Base-by-base conservation (phyloP, 1,139 yeast genomes). In the Nakaseomyces nivariensis region DNA sequence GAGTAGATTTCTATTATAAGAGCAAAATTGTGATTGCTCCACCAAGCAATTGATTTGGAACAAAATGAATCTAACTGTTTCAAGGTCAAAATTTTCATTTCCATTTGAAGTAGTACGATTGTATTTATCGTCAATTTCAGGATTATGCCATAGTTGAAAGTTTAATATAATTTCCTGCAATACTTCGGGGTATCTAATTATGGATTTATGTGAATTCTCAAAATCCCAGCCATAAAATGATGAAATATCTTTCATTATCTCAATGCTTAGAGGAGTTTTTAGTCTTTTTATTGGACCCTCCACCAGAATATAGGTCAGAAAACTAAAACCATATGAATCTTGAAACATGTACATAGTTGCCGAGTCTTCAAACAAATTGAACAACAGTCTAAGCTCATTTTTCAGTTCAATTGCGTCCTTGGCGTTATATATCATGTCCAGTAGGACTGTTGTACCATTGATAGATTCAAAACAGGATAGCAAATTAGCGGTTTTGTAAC, bases 1-100 rank as follows among this genome's bases (percentile, higher is more conserved):
- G 29, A 85, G 62, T 52, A 80, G 79, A 43, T 67, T 59, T 2
- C 70, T 60, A 58, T 85, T 86, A 61, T 72, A 76, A 1, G 69
- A 61, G 24, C 67, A 68, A 59, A 72, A 76, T 52, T 71, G 74
- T 43, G 85, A 78, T 24, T 73, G 76, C 43, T 72, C 71, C 6
- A 78, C 67, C 52, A 85, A 72, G 1, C 75, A 75, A 1, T 75
- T 73, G 47, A 83, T 70, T 54, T 85, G 90, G 50, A 73, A 74
- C 4, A 82, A 64, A 8, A 83, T 64, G 50, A 72, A 73, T 43
- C 76, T 70, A 47, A 80, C 71, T 0, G 79, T 69, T 37, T 73
- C 77, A 1, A 71, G 56, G 24, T 69, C 73, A 1, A 61, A 56
- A 2, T 52, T 43, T 43, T 43, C 51, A 11, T 27, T 29, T 24